Conservation (phyloP, 306 rosid species). For the Gastrolobium bilobum region DNA sequence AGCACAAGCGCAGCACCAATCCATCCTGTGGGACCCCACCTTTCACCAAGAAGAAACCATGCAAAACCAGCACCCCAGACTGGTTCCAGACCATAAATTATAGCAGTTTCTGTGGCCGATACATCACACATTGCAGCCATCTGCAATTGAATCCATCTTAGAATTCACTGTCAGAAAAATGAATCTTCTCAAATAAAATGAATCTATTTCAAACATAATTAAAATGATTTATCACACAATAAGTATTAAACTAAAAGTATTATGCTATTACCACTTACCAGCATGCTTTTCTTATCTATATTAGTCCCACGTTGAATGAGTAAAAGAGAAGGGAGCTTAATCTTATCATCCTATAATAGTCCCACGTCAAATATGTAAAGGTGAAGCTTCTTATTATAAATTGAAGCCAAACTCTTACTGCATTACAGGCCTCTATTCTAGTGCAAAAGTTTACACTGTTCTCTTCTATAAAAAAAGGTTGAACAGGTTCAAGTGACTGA, state of each 20-base stretch:
- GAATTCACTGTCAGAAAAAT: slow-evolving; percentile 31
- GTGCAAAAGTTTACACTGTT: no score
- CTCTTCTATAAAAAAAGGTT: no score
- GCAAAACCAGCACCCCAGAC: slow-evolving; percentile 88
- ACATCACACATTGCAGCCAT: slow-evolving; percentile 82
- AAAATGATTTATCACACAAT: background rate
- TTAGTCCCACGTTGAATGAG: background rate
- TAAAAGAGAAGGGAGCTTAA: no score
- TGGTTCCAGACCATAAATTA: slow-evolving; percentile 83
- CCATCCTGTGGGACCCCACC: slow-evolving; percentile 81
- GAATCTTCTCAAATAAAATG: slow-evolving; percentile 7
- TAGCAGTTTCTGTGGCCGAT: slow-evolving; percentile 83
- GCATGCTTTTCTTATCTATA: background rate
- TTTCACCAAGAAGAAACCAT: slow-evolving; percentile 87
- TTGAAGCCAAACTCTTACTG: background rate
- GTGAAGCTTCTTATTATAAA: background rate
- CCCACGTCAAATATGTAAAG: background rate
- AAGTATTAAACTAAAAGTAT: background rate
- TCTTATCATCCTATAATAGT: background rate
- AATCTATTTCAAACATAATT: background rate
- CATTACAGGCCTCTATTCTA: background rate
- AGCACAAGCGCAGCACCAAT: slow-evolving; percentile 83
- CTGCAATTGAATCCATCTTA: slow-evolving; percentile 51
- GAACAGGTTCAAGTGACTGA: no score
- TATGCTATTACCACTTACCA: background rate